Evolutionary conservation across 2,329 filamentous ascomycete genomes (phyloP), one percentile per base, ranked within the genome.

Genomic region (Aspergillus aculeatinus): DNA sequence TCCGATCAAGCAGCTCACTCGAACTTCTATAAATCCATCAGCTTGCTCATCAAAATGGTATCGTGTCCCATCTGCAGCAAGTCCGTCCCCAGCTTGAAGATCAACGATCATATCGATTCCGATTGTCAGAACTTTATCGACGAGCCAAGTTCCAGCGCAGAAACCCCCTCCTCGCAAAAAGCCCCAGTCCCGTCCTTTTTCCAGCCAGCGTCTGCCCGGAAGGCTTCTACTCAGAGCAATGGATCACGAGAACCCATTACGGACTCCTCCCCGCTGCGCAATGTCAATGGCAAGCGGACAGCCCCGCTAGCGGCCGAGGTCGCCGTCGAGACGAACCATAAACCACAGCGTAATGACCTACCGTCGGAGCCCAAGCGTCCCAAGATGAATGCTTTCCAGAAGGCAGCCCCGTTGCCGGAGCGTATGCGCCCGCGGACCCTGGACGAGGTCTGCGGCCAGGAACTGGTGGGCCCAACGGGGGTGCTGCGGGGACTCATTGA

Each of bases 41-140:
- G 7, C 7, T 33, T 16, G 51, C 60, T 16, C 53, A 39, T 48
- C 60, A 68, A 39, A 57, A 79, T 79, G 82, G 90, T 96, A 67
- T 84, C 86, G 69, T 96, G 92, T 73, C 92, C 92, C 16, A 90
- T 93, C 66, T 96, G 92, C 80, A 82, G 85, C 71, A 89, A 89
- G 68, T 80, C 83, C 58, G 72, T 74, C 19, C 47, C 71, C 5
- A 68, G 70, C 39, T 60, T 70, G 16, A 85, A 89, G 66, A 98
- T 98, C 81, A 98, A 98, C 78, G 83, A 83, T 67, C 94, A 98
- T 76, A 87, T 98, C 72, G 95, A 98, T 78, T 94, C 91, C 31
- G 85, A 85, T 65, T 98, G 94, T 79, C 76, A 84, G 61, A 82
- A 80, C 39, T 88, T 88, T 72, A 74, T 95, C 63, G 79, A 89